These are phyloP conservation scores for Haplographium delicatum DNA, from an alignment of 495 filamentous ascomycete genomes.

Conservation along the genomic window DNA sequence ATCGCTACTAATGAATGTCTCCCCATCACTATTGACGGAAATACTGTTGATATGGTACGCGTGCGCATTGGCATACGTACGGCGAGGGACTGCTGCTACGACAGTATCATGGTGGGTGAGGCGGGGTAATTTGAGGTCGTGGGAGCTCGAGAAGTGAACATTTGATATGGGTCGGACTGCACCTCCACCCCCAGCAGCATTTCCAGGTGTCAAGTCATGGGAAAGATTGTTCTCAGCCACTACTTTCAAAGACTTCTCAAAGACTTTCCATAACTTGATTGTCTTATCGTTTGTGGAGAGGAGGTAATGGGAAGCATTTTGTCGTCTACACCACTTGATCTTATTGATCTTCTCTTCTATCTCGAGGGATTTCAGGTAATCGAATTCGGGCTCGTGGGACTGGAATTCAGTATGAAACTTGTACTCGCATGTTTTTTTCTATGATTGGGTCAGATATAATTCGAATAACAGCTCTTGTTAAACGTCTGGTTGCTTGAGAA, in stretches of 20 bases:
- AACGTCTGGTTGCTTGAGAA: neutral
- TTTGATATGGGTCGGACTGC: constrained; percentile 62
- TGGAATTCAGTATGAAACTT: constrained; percentile 99
- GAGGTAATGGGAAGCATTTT: constrained; percentile 97
- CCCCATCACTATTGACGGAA: constrained; percentile 97
- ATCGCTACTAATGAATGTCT: constrained; percentile 98
- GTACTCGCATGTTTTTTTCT: constrained; percentile 99
- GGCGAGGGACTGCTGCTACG: constrained; percentile 89
- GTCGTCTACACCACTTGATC: constrained; percentile 98
- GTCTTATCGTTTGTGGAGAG: constrained; percentile 99
- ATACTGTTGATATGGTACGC: constrained; percentile 99
- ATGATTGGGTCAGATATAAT: neutral
- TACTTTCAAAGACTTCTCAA: constrained; percentile 97
- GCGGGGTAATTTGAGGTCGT: constrained; percentile 83
- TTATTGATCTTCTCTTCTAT: constrained; percentile 99
- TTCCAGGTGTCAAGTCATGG: constrained; percentile 82
- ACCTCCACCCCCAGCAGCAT: constrained; percentile 67
- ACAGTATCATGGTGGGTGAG: constrained; percentile 98
- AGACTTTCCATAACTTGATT: constrained; percentile 99
- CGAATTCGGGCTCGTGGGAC: constrained; percentile 98
- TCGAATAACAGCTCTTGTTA: neutral
- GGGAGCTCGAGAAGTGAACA: constrained; percentile 70
- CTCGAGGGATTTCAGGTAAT: constrained; percentile 97
- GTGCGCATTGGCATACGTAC: constrained; percentile 96
- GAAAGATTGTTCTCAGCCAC: constrained; percentile 99